Base-by-base conservation (phyloP, 2,329 filamentous ascomycete genomes). In the Scedosporium dehoogii region DNA sequence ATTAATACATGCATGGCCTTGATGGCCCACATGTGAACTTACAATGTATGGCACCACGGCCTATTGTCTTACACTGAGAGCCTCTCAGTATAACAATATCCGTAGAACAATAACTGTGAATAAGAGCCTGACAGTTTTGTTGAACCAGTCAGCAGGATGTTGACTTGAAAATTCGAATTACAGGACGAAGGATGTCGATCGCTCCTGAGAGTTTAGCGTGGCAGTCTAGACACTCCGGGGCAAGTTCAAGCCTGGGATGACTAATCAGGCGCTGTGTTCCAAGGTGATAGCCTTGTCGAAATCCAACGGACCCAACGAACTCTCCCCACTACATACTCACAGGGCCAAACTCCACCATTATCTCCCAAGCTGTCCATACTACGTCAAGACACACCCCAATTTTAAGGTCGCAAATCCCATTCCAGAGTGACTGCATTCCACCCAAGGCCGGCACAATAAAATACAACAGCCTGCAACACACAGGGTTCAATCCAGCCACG, bases 261-360 rank as follows among this genome's bases (percentile, higher is more conserved):
- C 65, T 66, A 65, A 65, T 66, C 57, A 6, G n/a, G 27, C 56
- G 55, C 59, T 18, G 14, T 66, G 68, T 69, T 64, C 64, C 48
- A 44, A 67, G 57, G 65, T 66, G 62, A 61, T 66, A 67, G 68
- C 59, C 59, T 61, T 61, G 53, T 55, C 65, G 65, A 70, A 70
- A 68, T 71, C 69, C 67, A 70, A 67, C 66, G 61, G 62, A 69
- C 68, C 64, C 67, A 68, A 67, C 65, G 69, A 75, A 75, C 72
- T 71, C 71, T 74, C 68, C 68, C 72, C 72, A 70, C 66, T 74
- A 72, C 73, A 75, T 68, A 73, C 67, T 70, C 72, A 68, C 64
- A 67, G 64, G 68, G 66, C 65, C 66, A 68, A 67, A 68, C 62
- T 61, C 61, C 63, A 60, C 63, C 63, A 53, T 63, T 63, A 64